Evolutionary conservation across 352 stramenopile species (phyloP).

Genomic region (Globisporangium rhizosaccharum): DNA sequence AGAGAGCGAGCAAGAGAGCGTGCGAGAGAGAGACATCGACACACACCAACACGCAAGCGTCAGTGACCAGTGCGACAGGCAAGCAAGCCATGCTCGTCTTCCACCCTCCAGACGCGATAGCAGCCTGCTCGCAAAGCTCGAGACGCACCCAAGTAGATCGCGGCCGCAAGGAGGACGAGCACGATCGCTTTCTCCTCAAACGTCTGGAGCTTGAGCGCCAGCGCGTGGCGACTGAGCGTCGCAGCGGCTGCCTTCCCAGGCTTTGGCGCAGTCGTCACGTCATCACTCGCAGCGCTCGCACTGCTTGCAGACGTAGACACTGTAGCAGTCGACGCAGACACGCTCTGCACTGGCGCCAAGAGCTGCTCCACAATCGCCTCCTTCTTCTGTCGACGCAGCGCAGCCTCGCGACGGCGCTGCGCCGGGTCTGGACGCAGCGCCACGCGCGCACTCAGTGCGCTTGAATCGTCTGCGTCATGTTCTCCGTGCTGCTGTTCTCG

Average conservation of each 20-base stretch:
- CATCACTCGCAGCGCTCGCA: neutral
- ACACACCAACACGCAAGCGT: constrained; percentile 1
- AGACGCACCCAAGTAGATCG: constrained; percentile 37
- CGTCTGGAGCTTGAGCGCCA: constrained; percentile 41
- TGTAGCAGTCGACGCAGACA: neutral
- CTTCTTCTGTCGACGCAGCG: constrained; percentile 49
- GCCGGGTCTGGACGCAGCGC: constrained; percentile 49
- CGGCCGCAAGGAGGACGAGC: constrained; percentile 40
- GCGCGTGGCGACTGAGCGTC: constrained; percentile 46
- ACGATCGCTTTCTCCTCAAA: constrained; percentile 58
- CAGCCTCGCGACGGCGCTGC: constrained; percentile 65
- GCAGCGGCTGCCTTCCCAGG: neutral
- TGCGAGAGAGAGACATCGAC: neutral
- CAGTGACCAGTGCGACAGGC: neutral
- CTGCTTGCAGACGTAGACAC: neutral
- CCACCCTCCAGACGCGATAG: too few species aligned
- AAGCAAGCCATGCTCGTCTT: neutral
- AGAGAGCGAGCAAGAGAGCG: too few species aligned
- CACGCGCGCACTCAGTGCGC: constrained; percentile 24
- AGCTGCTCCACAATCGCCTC: constrained; percentile 56
- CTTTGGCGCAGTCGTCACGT: neutral
- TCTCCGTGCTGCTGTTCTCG: constrained; percentile 24
- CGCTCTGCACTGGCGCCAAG: constrained; percentile 15
- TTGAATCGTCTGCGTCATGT: constrained; percentile 1
- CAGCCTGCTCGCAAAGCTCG: too few species aligned